Conservation (phyloP, 495 filamentous ascomycete genomes). For the Pyronema domesticum region DNA sequence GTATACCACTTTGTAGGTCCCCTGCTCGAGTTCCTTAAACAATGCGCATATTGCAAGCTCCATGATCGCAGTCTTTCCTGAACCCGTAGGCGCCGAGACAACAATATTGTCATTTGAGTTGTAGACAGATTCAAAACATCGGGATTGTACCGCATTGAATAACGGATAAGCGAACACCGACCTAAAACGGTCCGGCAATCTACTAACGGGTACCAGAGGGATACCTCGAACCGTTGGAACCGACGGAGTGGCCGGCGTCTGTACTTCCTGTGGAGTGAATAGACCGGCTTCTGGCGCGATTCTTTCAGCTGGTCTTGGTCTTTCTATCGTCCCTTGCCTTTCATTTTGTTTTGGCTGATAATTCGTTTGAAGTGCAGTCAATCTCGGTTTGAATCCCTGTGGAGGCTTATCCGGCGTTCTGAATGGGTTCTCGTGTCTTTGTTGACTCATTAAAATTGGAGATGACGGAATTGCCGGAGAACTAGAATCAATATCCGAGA, state of each 20-base stretch:
- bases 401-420: not conserved
- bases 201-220: constrained; percentile 49
- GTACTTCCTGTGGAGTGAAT: not conserved
- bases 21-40: constrained; percentile 40
- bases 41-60: constrained; percentile 84
- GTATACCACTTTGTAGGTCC: constrained; percentile 82
- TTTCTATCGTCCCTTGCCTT: not conserved
- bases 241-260: not conserved
- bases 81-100: constrained; percentile 77
- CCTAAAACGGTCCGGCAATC: constrained; percentile 61
- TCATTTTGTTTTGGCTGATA: not conserved
- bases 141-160: constrained; percentile 88
- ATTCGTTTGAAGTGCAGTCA: not conserved
- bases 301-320: no score
- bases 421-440: not conserved
- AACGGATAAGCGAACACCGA: constrained; percentile 61
- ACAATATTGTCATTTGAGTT: constrained; percentile 66
- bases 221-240: constrained; percentile 45
- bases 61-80: constrained; percentile 80
- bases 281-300: not conserved
- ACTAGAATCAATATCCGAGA: not conserved
- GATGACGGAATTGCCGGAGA: not conserved
- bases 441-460: not conserved
- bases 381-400: not conserved
- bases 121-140: constrained; percentile 60